Percentiles rank a stretch among this genome's conserved stretches.
These are phyloP conservation scores for Annulohypoxylon stygium DNA, from an alignment of 495 filamentous ascomycete genomes.

Conservation along the genomic window DNA sequence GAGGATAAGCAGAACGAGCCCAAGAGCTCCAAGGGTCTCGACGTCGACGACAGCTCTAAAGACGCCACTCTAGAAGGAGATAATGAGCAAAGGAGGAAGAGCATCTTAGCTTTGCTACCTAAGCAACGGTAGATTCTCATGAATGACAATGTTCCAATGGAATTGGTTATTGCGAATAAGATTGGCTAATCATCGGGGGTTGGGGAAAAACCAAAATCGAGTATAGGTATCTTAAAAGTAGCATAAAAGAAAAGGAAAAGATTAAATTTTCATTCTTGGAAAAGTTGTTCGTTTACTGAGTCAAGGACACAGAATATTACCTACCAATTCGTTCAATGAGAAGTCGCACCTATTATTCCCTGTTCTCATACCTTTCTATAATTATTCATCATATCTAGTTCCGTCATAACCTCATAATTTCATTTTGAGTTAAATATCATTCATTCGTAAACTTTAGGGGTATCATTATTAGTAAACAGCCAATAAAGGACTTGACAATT, in stretches of 20 bases:
- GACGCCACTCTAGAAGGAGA: slow-evolving; percentile 57
- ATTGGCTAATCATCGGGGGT: slow-evolving; percentile 8
- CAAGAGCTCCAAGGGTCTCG: slow-evolving; percentile 57
- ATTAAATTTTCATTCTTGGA: no score
- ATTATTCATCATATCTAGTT: background rate
- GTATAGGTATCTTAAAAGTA: background rate
- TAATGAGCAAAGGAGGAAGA: slow-evolving; percentile 48
- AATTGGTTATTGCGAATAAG: slow-evolving; percentile 4
- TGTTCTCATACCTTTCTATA: no score
- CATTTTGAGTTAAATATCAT: background rate
- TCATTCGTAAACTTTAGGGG: slow-evolving; percentile 22
- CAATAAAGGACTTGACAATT: slow-evolving; percentile 5
- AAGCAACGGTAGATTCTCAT: background rate
- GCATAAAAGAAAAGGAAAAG: background rate
- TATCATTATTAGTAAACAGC: slow-evolving; percentile 30
- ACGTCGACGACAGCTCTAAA: slow-evolving; percentile 64
- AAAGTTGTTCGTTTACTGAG: background rate
- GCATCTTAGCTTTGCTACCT: slow-evolving; percentile 44
- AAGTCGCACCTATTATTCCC: no score
- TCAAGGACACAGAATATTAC: background rate
- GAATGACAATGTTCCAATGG: background rate
- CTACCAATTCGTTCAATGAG: background rate
- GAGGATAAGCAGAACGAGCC: slow-evolving; percentile 36
- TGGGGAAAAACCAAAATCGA: background rate
- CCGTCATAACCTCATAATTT: background rate